Conservation (phyloP, 192 early-diverging fungal species). For the Rhizophagus sp. region DNA sequence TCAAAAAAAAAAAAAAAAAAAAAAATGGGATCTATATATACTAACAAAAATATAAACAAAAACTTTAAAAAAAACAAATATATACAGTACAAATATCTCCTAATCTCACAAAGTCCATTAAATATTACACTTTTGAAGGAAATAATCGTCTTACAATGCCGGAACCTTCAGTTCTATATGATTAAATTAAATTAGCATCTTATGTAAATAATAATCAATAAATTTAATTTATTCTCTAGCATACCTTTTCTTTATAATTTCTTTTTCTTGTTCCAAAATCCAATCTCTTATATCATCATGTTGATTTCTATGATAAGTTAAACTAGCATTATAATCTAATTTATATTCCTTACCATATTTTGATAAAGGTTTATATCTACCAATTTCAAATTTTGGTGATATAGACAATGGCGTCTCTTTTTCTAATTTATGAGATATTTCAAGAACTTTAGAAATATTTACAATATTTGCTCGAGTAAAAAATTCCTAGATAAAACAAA, state of each 20-base stretch:
- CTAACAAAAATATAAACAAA: no score
- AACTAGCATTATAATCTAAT: neutral
- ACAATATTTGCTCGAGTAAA: neutral
- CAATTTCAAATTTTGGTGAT: conserved; percentile 4
- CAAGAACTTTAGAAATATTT: neutral
- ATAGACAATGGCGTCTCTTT: neutral
- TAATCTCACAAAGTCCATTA: no score
- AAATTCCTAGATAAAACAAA: conserved; percentile 9
- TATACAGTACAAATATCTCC: no score
- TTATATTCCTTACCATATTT: neutral
- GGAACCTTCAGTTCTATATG: no score
- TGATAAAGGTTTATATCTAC: neutral
- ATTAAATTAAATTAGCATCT: no score
- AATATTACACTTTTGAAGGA: no score
- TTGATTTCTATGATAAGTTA: neutral
- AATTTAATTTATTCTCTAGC: neutral
- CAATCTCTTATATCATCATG: conserved; percentile 5
- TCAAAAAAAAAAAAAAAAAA: no score
- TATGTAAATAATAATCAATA: neutral
- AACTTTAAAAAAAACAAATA: no score
- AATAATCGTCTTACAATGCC: no score
- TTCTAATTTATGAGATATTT: conserved; percentile 3
- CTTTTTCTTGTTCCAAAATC: conserved; percentile 6
- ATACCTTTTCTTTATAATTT: conserved; percentile 20
- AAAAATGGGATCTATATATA: no score